Base-by-base conservation (phyloP, 305 asterid species). In the Fraxinus greggii region DNA sequence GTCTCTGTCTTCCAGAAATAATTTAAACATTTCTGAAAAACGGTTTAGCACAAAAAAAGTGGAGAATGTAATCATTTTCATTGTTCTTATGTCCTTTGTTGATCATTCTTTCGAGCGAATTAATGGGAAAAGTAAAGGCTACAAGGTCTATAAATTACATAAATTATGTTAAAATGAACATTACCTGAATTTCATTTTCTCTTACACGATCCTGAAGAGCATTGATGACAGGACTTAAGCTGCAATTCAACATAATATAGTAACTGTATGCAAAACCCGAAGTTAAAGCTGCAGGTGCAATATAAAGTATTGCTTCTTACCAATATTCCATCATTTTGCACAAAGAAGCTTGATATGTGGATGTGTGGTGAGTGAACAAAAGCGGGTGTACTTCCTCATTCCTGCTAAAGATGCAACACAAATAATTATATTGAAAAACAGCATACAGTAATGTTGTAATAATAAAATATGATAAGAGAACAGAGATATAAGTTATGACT, bases 271-370 rank as follows among this genome's bases (percentile, higher is more conserved):
- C 26, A 76, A 83, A 69, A 77, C 38, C 54, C 59, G 28, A 56
- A 54, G 61, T 48, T 7, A 40, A 84, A 80, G 65, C 33, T 51
- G 83, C 33, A 19, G 59, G 74, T 29, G 42, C 56, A 59, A 45
- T 78, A 75, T 32, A 26, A 59, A 69, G 76, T 36, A 75, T 7
- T 28, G 82, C 69, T 79, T 65, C 91, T 83, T 83, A 97, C 98
- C 98, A 97, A 84, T 91, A 92, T 81, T 97, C 99, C 72, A 97
- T 93, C 92, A 95, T 89, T 87, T 97, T 97, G 94, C 99, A 97
- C 91, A 97, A 88, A 89, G 98, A 93, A 84, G 99, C 97, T 89
- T 93, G 97, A 92, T 93, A 95, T 3, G 99, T 97, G 72, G 99
- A 97, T 35, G 98, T 85, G 83, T 97, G 98, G 87, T 97, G 99